Conservation (phyloP, 176 grass and related monocot genomes). For the Raddia distichophylla region DNA sequence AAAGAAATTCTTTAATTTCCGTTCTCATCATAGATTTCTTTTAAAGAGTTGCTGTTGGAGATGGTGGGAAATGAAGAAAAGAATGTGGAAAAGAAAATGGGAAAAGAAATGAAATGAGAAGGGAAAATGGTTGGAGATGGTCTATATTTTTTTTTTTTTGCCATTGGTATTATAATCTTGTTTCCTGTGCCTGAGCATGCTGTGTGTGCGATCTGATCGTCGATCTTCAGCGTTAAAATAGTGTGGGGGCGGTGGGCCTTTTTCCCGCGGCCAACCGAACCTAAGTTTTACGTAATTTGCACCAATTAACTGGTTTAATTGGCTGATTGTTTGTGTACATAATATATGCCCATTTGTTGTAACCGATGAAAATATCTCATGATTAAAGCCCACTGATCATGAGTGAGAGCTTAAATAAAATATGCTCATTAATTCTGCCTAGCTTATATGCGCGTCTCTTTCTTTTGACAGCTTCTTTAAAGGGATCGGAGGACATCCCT, state of each 20-base stretch:
- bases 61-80: no score
- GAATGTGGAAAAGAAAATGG: no score
- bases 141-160: background rate
- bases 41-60: no score
- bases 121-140: no score
- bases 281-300: conserved; percentile 4
- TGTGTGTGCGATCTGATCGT: conserved; percentile 14
- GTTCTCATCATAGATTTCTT: no score
- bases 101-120: no score
- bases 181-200: background rate
- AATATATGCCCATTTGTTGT: conserved; percentile 26
- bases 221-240: conserved; percentile 28
- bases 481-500: background rate
- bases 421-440: background rate
- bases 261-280: conserved; percentile 33
- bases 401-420: conserved; percentile 8
- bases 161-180: background rate
- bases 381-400: conserved; percentile 11
- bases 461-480: conserved; percentile 7
- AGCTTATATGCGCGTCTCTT: conserved; percentile 21
- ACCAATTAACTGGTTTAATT: background rate
- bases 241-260: background rate
- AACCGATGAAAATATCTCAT: conserved; percentile 39
- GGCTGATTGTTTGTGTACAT: background rate
- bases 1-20: no score